phyloP scores from a whole-genome alignment of 2,329 filamentous ascomycete species.

The Colletotrichum sp. region DNA sequence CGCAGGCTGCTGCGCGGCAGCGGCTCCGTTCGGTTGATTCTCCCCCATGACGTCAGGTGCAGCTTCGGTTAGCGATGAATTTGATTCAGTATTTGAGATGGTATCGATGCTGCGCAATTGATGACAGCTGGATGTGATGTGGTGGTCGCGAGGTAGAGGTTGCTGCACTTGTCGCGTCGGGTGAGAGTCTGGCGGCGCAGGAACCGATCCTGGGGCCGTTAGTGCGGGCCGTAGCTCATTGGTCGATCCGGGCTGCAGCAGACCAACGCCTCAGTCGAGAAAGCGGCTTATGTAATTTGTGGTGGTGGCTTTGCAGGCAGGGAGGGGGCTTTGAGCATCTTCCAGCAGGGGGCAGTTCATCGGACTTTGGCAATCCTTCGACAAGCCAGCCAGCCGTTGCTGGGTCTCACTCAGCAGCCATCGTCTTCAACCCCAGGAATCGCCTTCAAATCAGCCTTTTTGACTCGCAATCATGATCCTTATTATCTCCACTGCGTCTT shows the following conservation, averaged over 20 bases:
- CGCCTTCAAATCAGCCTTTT: background rate
- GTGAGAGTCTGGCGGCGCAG: background rate
- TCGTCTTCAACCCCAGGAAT: background rate
- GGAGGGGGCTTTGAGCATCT: conserved; percentile 3
- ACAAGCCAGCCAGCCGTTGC: background rate
- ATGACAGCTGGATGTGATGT: background rate
- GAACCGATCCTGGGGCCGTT: background rate
- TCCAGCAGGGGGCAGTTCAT: background rate
- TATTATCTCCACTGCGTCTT: background rate
- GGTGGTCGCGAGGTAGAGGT: background rate
- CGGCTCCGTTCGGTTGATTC: conserved; percentile 9
- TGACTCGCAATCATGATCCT: background rate
- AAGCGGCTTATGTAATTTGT: background rate
- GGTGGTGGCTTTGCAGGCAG: background rate
- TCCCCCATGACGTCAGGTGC: conserved; percentile 10
- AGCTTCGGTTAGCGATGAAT: background rate
- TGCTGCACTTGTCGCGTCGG: background rate
- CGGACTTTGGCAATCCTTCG: background rate
- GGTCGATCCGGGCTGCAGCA: background rate
- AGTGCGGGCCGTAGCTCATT: background rate
- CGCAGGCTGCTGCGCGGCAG: conserved; percentile 26
- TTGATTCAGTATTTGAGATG: background rate
- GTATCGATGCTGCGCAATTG: background rate
- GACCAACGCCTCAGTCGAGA: background rate
- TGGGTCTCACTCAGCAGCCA: conserved; percentile 1